A percentile compares a stretch with the other conserved stretches of the same genome.
phyloP scores from a whole-genome alignment of 2,329 filamentous ascomycete genomes.

The Onygenales sp. region DNA sequence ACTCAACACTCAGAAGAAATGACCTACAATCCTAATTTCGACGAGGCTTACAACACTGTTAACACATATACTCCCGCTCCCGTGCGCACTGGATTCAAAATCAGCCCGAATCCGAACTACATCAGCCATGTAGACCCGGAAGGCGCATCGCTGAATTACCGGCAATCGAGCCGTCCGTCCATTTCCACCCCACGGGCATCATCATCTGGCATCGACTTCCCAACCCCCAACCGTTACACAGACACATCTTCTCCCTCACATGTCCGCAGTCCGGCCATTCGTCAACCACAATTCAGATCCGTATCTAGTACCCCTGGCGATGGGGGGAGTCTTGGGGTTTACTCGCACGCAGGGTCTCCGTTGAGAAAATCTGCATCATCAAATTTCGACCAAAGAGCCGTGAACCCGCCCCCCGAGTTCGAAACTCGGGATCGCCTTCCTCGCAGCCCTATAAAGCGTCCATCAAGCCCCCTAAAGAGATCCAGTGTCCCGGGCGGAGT shows the following conservation, averaged over 20 bases:
- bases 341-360: conserved; percentile 70
- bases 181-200: conserved; percentile 12
- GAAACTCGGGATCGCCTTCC: conserved; percentile 24
- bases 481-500: conserved; percentile 30
- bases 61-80: conserved; percentile 54
- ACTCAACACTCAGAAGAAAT: conserved; percentile 58
- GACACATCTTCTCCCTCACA: conserved; percentile 37
- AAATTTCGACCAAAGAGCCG: conserved; percentile 37
- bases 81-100: conserved; percentile 64
- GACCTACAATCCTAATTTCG: conserved; percentile 27
- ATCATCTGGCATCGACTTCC: conserved; percentile 22
- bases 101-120: conserved; percentile 77
- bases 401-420: conserved; percentile 31
- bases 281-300: conserved; percentile 45
- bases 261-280: conserved; percentile 36
- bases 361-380: conserved; percentile 65
- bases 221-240: conserved; percentile 37
- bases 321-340: conserved; percentile 73
- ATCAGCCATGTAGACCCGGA: conserved; percentile 63
- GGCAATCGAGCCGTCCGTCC: conserved; percentile 34
- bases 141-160: conserved; percentile 31
- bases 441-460: conserved; percentile 28
- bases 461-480: conserved; percentile 34
- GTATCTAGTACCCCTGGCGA: conserved; percentile 34
- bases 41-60: conserved; percentile 43